Percentiles rank a stretch among this genome's conserved stretches.
Conservation (phyloP, 148 eudicot genomes). For the Rhododendron simsii region DNA sequence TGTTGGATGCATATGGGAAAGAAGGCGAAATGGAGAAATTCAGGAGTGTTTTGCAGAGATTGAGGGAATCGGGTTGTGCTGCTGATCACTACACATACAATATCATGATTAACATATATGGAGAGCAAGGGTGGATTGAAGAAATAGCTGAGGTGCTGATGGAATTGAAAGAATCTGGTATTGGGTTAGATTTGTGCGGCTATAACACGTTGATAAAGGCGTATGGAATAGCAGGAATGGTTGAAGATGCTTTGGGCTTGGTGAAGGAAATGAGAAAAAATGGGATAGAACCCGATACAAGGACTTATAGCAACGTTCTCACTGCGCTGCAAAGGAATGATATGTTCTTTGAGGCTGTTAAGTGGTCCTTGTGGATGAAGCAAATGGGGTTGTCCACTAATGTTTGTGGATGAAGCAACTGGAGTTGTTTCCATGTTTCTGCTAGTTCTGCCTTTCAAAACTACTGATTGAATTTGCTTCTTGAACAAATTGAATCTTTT, state of each 20-base stretch:
- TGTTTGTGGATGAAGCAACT: conserved; percentile 12
- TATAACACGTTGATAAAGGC: conserved; percentile 95
- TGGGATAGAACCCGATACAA: conserved; percentile 67
- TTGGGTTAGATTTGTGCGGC: conserved; percentile 74
- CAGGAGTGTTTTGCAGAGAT: conserved; percentile 51
- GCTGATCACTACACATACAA: conserved; percentile 77
- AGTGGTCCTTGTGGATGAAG: conserved; percentile 99
- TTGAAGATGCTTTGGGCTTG: conserved; percentile 82
- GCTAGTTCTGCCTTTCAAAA: background rate
- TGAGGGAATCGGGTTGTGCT: conserved; percentile 52
- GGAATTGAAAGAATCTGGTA: conserved; percentile 71
- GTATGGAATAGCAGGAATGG: conserved; percentile 94
- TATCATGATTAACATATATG: conserved; percentile 80
- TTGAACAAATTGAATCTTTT: background rate
- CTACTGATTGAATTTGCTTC: background rate
- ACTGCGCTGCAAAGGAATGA: conserved; percentile 70
- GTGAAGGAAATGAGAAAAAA: conserved; percentile 79
- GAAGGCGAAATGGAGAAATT: conserved; percentile 74
- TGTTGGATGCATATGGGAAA: conserved; percentile 92
- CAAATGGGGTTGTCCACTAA: conserved; percentile 56
- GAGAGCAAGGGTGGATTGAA: conserved; percentile 87
- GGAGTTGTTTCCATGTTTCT: background rate
- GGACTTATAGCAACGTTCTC: conserved; percentile 65
- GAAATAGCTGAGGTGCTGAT: conserved; percentile 60
- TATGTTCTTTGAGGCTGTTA: conserved; percentile 82